phyloP scores from a whole-genome alignment of 2,329 filamentous ascomycete genomes.

The Neonectria faginata region DNA sequence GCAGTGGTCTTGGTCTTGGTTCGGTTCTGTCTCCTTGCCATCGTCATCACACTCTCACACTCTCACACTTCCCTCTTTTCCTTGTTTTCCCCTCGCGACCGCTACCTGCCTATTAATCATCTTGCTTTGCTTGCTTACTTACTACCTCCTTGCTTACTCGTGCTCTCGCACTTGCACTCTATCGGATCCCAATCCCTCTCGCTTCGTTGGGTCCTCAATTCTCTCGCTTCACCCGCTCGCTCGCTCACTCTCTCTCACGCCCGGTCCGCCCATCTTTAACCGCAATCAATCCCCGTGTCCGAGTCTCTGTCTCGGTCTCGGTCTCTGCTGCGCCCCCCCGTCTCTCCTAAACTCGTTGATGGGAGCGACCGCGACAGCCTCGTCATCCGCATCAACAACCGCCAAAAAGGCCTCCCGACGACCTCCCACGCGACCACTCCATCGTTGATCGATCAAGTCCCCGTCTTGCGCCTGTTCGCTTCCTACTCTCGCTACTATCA shows the following conservation, averaged over 20 bases:
- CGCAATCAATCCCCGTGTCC: not conserved
- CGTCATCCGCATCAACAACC: not conserved
- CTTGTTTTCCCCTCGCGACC: constrained; percentile 17
- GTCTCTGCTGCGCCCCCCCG: constrained; percentile 28
- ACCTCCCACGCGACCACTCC: constrained; percentile 25
- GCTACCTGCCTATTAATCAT: not conserved
- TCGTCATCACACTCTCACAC: constrained; percentile 42
- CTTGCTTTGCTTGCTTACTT: constrained; percentile 8
- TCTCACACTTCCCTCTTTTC: constrained; percentile 6
- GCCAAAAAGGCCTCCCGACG: not conserved
- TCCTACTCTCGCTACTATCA: constrained; percentile 39
- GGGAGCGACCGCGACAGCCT: constrained; percentile 15
- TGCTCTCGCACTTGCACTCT: not conserved
- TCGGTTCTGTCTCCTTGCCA: constrained; percentile 37
- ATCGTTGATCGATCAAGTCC: constrained; percentile 43
- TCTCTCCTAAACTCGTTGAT: constrained; percentile 25
- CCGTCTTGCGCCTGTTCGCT: constrained; percentile 24
- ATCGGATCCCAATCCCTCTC: constrained; percentile 15
- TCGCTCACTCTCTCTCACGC: not conserved
- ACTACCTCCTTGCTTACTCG: not conserved
- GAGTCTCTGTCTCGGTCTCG: not conserved
- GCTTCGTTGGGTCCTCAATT: constrained; percentile 15
- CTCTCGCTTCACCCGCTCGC: constrained; percentile 24
- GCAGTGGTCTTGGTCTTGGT: constrained; percentile 1
- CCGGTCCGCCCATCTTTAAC: constrained; percentile 19